Evolutionary conservation across 139 green algal genomes (phyloP).

Genomic region (Coelastrella sp.): DNA sequence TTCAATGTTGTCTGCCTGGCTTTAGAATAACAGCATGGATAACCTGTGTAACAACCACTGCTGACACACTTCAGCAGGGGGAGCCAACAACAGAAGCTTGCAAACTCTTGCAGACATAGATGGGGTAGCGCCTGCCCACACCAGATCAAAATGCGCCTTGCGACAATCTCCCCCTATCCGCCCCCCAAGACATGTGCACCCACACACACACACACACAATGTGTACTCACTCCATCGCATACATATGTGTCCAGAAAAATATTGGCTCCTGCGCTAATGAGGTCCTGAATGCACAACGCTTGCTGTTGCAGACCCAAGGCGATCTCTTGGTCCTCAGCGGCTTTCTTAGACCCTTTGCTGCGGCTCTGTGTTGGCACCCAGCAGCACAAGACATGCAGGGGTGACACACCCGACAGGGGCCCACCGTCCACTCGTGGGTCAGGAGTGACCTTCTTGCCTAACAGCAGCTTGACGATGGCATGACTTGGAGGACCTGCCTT

Average conservation of each 20-base stretch:
- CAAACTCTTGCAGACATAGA: too few species aligned
- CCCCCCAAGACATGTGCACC: too few species aligned
- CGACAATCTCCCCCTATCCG: too few species aligned
- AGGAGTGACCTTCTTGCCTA: not conserved
- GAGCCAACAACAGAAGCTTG: too few species aligned
- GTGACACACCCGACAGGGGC: not conserved
- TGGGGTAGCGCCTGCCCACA: too few species aligned
- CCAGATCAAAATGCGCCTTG: too few species aligned
- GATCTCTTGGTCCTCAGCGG: not conserved
- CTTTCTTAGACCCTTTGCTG: not conserved
- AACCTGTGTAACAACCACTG: too few species aligned
- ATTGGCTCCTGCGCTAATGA: not conserved
- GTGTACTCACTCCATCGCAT: not conserved
- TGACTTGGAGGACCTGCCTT: not conserved
- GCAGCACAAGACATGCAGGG: not conserved
- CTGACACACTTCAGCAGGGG: too few species aligned
- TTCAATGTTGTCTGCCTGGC: too few species aligned
- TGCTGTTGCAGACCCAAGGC: not conserved
- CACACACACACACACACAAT: not conserved
- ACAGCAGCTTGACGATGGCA: not conserved
- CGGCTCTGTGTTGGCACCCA: slow-evolving; percentile 1
- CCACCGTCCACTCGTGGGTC: not conserved
- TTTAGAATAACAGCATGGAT: too few species aligned
- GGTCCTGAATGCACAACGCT: not conserved
- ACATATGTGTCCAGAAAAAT: not conserved